Evolutionary conservation across 148 eudicot genomes (phyloP).

Genomic region (Camellia sinensis): DNA sequence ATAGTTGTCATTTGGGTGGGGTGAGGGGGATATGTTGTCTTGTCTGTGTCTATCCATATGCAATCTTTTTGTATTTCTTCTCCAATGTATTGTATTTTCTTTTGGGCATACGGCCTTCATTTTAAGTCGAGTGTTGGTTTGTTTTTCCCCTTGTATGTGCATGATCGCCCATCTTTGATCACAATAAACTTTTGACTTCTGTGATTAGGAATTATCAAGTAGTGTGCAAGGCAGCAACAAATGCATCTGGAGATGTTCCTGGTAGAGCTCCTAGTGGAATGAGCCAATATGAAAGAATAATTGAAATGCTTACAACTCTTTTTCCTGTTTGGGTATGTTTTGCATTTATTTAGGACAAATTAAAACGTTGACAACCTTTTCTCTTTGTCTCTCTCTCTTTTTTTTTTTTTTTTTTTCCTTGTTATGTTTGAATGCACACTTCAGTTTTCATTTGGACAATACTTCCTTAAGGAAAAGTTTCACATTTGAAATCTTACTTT

Average conservation of each 20-base stretch:
- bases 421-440: neutral
- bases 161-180: neutral
- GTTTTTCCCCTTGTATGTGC: neutral
- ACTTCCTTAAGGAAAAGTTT: neutral
- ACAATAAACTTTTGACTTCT: constrained; percentile 14
- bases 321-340: constrained; percentile 93
- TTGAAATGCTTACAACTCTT: constrained; percentile 91
- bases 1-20: neutral
- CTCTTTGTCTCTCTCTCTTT: neutral
- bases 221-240: constrained; percentile 76
- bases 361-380: neutral
- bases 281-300: constrained; percentile 78
- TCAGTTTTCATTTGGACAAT: neutral
- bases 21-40: neutral
- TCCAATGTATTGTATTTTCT: neutral
- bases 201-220: constrained; percentile 46
- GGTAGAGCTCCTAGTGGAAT: constrained; percentile 41
- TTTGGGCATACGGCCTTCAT: constrained; percentile 1
- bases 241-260: constrained; percentile 74
- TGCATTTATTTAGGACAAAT: constrained; percentile 11
- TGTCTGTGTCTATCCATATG: neutral
- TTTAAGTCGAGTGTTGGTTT: neutral
- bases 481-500: constrained; percentile 14
- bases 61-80: neutral
- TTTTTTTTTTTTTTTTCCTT: neutral